Base-by-base conservation (phyloP, 139 green algal species). In the Micractinium sp. region DNA sequence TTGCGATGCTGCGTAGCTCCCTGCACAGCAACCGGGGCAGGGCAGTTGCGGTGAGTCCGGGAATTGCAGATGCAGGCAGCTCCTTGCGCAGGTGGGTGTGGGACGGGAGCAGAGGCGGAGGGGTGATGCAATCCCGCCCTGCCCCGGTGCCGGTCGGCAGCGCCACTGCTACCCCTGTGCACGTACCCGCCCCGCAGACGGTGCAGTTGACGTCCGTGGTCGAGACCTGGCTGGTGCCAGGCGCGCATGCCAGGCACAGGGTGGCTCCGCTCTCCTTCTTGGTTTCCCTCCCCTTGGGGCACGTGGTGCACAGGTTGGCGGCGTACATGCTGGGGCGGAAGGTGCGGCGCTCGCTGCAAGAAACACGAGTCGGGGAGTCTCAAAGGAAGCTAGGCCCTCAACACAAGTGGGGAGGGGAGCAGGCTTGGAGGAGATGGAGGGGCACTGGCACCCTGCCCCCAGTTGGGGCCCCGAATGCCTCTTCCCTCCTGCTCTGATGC, bases 301-400 rank as follows among this genome's bases (percentile, higher is more conserved):
- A 82, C 22, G 14, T 39, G 1, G 33, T 82, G 77, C 77, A 82
- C 25, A 56, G 27, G 38, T 82, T 82, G 23, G 77, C 38, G 23
- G 77, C 77, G 22, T 82, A 82, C 23, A 82, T 82, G 23, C 38
- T 61, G 3, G 77, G 77, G 20, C 77, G 38, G 77, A 60, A 82
- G 38, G 77, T 82, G 22, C 77, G 77, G 22, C 27, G 39, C 22
- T 15, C 38, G 77, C 47, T 56, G 47, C 47, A n/a, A n/a, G n/a
- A n/a, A n/a, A 56, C 47, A 56, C 47, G 47, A 56, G 47, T 56
- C 9, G 47, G 47, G 47, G 47, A 9, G 9, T 5, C 7, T 56
- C 7, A 56, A 56, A 56, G 47, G 47, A 5, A 56, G 5, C 7
- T 9, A 56, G 9, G 47, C 9, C 47, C 47, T 56, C 47, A 56